Percentiles rank a stretch among this genome's conserved stretches.
phyloP scores from a whole-genome alignment of 2,329 filamentous ascomycete genomes.

The Colletotrichum falcatum region DNA sequence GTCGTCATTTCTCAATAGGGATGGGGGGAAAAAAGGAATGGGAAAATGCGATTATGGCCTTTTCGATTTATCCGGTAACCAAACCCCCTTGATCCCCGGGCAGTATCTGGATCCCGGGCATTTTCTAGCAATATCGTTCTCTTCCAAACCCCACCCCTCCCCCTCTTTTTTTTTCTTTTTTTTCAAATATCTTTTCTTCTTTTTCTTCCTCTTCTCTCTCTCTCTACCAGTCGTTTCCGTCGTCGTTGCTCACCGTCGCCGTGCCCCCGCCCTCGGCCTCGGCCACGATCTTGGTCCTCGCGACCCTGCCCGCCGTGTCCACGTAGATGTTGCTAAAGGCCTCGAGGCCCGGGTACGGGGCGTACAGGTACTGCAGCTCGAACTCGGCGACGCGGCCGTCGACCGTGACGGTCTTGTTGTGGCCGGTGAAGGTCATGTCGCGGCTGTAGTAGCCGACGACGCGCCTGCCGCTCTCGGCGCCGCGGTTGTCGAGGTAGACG shows the following conservation, averaged over 20 bases:
- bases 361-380: conserved; percentile 66
- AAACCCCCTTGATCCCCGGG: neutral
- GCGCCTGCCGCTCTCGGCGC: conserved; percentile 55
- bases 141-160: neutral
- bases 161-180: too few relatives aligned
- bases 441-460: conserved; percentile 62
- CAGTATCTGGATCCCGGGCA: neutral
- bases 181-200: too few relatives aligned
- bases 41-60: neutral
- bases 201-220: too few relatives aligned
- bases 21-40: neutral
- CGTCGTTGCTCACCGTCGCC: conserved; percentile 61
- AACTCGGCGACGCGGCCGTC: conserved; percentile 60
- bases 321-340: conserved; percentile 61
- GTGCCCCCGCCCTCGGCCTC: conserved; percentile 65
- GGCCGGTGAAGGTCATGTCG: conserved; percentile 68
- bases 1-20: conserved; percentile 9
- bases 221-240: conserved; percentile 26
- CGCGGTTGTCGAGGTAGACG: conserved; percentile 65
- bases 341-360: conserved; percentile 61
- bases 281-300: conserved; percentile 63
- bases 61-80: neutral
- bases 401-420: conserved; percentile 58
- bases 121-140: too few relatives aligned
- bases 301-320: conserved; percentile 59